Conservation (phyloP, 179 eudicot species). For the Amaranthus tricolor region DNA sequence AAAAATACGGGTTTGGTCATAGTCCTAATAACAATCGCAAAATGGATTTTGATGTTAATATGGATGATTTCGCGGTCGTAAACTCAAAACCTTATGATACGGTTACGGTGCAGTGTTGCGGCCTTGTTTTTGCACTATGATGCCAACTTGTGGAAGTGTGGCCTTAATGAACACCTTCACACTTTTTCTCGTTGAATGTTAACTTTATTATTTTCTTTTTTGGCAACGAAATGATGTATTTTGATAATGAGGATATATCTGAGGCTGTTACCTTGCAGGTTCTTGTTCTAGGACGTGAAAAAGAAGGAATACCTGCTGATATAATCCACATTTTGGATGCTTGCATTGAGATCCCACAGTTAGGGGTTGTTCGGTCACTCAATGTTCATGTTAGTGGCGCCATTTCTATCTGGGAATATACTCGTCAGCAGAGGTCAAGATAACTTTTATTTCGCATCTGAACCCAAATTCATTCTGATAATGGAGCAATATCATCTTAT, state of each 20-base stretch:
- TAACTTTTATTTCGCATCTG: slow-evolving; percentile 15
- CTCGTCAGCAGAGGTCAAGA: slow-evolving; percentile 79
- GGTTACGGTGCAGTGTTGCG: no score
- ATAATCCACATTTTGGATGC: slow-evolving; percentile 85
- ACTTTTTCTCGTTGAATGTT: neutral
- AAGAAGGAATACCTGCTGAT: slow-evolving; percentile 96
- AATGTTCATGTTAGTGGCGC: slow-evolving; percentile 99
- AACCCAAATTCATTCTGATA: slow-evolving; percentile 2
- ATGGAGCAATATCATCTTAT: neutral
- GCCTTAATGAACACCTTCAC: neutral
- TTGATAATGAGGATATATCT: neutral
- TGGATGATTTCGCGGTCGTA: no score
- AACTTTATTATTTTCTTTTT: neutral
- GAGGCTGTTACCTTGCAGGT: slow-evolving; percentile 45
- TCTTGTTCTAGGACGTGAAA: slow-evolving; percentile 94
- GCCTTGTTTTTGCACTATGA: no score
- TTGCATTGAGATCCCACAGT: slow-evolving; percentile 94
- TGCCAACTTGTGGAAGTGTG: neutral
- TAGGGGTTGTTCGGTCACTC: slow-evolving; percentile 91
- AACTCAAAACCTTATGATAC: no score
- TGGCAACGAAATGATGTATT: neutral
- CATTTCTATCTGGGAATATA: slow-evolving; percentile 96
- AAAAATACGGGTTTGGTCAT: no score
- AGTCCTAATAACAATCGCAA: no score
- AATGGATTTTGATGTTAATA: no score